Evolutionary conservation across 768 basidiomycete genomes (phyloP).

Genomic region (Podaxis mareebaensis): DNA sequence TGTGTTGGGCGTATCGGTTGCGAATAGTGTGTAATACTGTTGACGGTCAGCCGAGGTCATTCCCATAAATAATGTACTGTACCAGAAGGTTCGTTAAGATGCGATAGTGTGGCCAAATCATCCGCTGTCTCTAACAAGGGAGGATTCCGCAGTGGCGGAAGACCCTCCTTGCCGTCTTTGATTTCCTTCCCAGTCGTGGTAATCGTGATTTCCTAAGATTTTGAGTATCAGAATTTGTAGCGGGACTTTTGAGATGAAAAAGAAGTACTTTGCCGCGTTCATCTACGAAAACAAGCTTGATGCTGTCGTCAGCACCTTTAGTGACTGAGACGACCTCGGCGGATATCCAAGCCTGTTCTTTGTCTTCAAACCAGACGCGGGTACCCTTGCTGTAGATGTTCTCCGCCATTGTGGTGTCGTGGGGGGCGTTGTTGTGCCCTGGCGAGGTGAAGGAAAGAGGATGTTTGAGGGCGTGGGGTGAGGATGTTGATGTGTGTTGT

Average conservation of each 20-base stretch:
- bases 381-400: slow-evolving; percentile 91
- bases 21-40: slow-evolving; percentile 95
- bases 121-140: slow-evolving; percentile 96
- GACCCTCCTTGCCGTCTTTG: slow-evolving; percentile 72
- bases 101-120: slow-evolving; percentile 96
- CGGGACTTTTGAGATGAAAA: slow-evolving; percentile 17
- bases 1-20: slow-evolving; percentile 95
- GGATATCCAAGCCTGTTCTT: slow-evolving; percentile 92
- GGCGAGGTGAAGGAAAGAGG: slow-evolving; percentile 26
- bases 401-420: slow-evolving; percentile 66
- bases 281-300: slow-evolving; percentile 85
- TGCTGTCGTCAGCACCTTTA: slow-evolving; percentile 66
- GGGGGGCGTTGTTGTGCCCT: slow-evolving; percentile 30
- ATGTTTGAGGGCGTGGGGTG: slow-evolving; percentile 15
- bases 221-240: slow-evolving; percentile 15
- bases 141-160: slow-evolving; percentile 95
- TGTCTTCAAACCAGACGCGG: slow-evolving; percentile 92
- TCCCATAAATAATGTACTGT: slow-evolving; percentile 22
- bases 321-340: slow-evolving; percentile 74
- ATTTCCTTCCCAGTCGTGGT: slow-evolving; percentile 81
- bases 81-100: slow-evolving; percentile 98
- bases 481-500: slow-evolving; percentile 21
- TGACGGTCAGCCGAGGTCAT: slow-evolving; percentile 5
- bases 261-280: slow-evolving; percentile 84
- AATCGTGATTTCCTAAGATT: slow-evolving; percentile 68